Conservation (phyloP, 345 rosid species). For the Populus euphratica region DNA sequence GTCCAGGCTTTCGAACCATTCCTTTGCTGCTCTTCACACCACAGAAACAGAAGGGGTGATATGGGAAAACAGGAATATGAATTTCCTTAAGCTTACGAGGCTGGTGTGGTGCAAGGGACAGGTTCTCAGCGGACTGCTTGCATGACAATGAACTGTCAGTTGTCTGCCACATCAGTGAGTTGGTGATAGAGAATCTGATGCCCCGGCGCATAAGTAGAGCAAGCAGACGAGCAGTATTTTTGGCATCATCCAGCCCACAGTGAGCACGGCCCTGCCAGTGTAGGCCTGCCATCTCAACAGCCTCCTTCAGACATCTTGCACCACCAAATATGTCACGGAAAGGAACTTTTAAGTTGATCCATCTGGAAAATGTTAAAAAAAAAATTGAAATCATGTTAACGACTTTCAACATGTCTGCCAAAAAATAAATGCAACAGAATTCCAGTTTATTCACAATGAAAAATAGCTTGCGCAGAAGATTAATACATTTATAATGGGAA, state of each 20-base stretch:
- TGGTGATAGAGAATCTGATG: slow-evolving; percentile 36
- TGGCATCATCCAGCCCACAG: slow-evolving; percentile 45
- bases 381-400: background rate
- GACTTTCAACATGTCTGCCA: background rate
- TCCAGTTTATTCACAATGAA: background rate
- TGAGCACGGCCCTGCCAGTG: slow-evolving; percentile 49
- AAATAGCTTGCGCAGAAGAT: background rate
- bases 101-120: slow-evolving; percentile 13
- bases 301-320: slow-evolving; percentile 40
- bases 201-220: slow-evolving; percentile 36
- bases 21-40: slow-evolving; percentile 38
- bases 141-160: slow-evolving; percentile 18
- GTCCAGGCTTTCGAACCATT: slow-evolving; percentile 37
- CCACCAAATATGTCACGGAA: slow-evolving; percentile 38
- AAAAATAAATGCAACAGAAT: background rate
- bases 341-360: slow-evolving; percentile 47
- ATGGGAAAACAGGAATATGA: slow-evolving; percentile 16
- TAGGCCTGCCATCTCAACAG: slow-evolving; percentile 42
- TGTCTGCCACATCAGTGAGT: slow-evolving; percentile 32
- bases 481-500: background rate
- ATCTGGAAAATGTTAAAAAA: slow-evolving; percentile 20
- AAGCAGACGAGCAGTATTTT: slow-evolving; percentile 44
- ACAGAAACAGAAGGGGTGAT: slow-evolving; percentile 38
- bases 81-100: slow-evolving; percentile 20
- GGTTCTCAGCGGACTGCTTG: slow-evolving; percentile 18